phyloP scores from a whole-genome alignment of 2,329 filamentous ascomycete species.

The Colletotrichum nymphaeae region DNA sequence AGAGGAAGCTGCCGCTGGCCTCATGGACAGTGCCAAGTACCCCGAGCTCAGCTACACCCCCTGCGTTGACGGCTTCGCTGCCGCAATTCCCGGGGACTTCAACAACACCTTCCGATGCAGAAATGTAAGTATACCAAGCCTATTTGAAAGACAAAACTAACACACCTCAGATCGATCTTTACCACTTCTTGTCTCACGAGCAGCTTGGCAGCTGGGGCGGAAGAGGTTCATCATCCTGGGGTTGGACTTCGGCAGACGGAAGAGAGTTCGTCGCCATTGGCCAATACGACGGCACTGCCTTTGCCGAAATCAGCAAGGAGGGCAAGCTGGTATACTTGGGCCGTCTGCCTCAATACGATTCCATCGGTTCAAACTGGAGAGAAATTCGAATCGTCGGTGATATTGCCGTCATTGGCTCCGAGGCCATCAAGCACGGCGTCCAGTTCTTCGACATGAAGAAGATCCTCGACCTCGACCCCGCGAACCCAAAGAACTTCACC shows the following conservation, averaged over 20 bases:
- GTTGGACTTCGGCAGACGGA: slow-evolving; percentile 62
- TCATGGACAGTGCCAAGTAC: slow-evolving; percentile 48
- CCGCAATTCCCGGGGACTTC: slow-evolving; percentile 56
- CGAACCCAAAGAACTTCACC: slow-evolving; percentile 54
- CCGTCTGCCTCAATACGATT: slow-evolving; percentile 59
- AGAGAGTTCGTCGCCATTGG: slow-evolving; percentile 67
- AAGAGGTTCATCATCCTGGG: slow-evolving; percentile 58
- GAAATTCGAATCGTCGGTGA: slow-evolving; percentile 59
- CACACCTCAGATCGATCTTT: slow-evolving; percentile 43
- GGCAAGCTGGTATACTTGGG: slow-evolving; percentile 65
- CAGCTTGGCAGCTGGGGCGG: slow-evolving; percentile 47
- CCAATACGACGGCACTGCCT: slow-evolving; percentile 65
- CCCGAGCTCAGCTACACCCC: slow-evolving; percentile 51
- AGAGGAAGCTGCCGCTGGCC: slow-evolving; percentile 46
- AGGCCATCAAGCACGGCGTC: slow-evolving; percentile 63
- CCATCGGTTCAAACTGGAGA: slow-evolving; percentile 60
- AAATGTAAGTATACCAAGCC: slow-evolving; percentile 47
- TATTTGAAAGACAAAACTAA: background rate
- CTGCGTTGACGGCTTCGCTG: slow-evolving; percentile 56
- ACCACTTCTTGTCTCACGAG: slow-evolving; percentile 50
- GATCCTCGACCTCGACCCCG: slow-evolving; percentile 59
- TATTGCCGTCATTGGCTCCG: slow-evolving; percentile 52
- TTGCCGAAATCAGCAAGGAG: slow-evolving; percentile 61
- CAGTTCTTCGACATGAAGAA: slow-evolving; percentile 74
- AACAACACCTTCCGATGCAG: slow-evolving; percentile 60